Evolutionary conservation across 2,329 filamentous ascomycete genomes (phyloP).

Genomic region (Didymella arachidicola): DNA sequence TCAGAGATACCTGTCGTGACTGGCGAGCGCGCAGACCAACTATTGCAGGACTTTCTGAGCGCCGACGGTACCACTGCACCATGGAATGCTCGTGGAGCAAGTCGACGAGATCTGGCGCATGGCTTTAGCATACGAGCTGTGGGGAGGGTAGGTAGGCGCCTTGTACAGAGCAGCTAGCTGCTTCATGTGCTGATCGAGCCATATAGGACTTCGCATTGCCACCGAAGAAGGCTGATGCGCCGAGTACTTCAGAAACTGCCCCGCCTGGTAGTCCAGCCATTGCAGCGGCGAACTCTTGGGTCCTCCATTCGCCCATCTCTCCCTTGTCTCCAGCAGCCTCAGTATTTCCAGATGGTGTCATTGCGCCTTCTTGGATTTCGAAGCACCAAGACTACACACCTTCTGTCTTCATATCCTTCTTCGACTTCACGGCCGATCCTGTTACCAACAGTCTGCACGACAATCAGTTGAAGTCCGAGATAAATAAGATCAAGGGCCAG

Average conservation of each 20-base stretch:
- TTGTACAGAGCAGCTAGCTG: conserved; percentile 23
- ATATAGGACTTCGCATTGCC: conserved; percentile 64
- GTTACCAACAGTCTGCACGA: conserved; percentile 81
- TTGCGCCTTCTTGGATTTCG: conserved; percentile 80
- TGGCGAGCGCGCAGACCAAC: conserved; percentile 68
- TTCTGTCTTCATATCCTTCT: conserved; percentile 81
- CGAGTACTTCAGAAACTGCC: conserved; percentile 59
- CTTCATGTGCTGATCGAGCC: conserved; percentile 32
- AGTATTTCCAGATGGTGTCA: conserved; percentile 87
- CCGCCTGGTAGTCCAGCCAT: conserved; percentile 62
- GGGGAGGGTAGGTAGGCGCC: conserved; percentile 75
- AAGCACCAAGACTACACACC: conserved; percentile 90
- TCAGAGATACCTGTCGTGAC: conserved; percentile 75
- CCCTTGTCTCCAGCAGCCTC: conserved; percentile 83
- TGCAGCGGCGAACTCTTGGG: conserved; percentile 54
- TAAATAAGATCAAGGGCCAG: conserved; percentile 76
- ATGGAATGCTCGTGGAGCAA: conserved; percentile 69
- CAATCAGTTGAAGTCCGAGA: conserved; percentile 86
- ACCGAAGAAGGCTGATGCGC: conserved; percentile 68
- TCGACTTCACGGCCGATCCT: conserved; percentile 74
- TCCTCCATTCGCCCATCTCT: conserved; percentile 90
- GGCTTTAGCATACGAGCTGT: conserved; percentile 75
- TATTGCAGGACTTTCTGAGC: conserved; percentile 71
- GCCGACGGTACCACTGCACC: conserved; percentile 70
- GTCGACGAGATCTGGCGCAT: conserved; percentile 55